These are phyloP conservation scores for Physocladia obscura DNA, from an alignment of 192 early-diverging fungal genomes.

Conservation along the genomic window DNA sequence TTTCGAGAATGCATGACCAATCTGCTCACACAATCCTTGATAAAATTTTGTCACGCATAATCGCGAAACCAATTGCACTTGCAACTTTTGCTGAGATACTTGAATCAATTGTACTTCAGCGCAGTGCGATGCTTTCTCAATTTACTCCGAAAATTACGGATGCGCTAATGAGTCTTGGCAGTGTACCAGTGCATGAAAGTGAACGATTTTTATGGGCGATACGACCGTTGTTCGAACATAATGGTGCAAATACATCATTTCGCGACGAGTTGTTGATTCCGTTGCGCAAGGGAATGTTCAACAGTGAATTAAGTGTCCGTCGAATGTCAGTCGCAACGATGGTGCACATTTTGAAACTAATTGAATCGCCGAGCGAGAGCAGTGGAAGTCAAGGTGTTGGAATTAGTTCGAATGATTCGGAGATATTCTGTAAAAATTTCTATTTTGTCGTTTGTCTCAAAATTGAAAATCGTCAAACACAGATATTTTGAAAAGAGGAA, in stretches of 20 bases:
- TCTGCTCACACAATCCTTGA: background rate
- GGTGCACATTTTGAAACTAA: conserved; percentile 5
- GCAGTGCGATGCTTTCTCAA: background rate
- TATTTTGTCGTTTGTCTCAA: no score
- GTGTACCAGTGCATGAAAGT: background rate
- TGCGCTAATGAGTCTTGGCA: background rate
- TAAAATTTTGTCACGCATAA: background rate
- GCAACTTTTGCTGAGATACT: background rate
- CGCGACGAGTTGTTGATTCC: background rate
- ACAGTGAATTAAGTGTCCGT: background rate
- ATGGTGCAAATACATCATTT: background rate
- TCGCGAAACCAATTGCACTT: background rate
- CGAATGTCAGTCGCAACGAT: conserved; percentile 5
- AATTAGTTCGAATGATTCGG: background rate
- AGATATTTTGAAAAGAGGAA: conserved; percentile 11
- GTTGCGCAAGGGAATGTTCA: conserved; percentile 21
- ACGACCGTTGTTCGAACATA: background rate
- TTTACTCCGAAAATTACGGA: conserved; percentile 5
- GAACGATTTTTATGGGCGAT: conserved; percentile 23
- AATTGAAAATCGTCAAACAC: no score
- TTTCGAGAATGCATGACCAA: background rate
- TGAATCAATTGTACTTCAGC: background rate
- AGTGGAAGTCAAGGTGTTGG: conserved; percentile 4
- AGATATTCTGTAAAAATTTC: conserved; percentile 17
- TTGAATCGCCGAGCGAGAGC: background rate